Conservation (phyloP, 208 protist genomes). For the Crithidia expoeki region DNA sequence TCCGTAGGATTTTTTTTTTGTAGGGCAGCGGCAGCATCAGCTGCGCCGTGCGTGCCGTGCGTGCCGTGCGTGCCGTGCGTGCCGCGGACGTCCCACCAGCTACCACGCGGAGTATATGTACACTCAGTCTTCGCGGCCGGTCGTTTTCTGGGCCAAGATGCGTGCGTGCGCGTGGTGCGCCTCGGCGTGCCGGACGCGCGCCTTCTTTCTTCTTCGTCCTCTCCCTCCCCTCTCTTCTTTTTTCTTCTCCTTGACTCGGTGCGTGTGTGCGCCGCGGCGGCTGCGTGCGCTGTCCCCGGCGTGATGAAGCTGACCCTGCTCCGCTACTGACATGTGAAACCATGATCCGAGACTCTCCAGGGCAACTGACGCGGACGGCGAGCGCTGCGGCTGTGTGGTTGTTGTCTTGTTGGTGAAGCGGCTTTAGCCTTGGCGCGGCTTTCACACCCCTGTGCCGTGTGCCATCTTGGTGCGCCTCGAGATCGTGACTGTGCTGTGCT, state of each 20-base stretch:
- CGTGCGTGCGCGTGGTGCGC: background rate
- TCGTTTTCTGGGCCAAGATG: conserved; percentile 32
- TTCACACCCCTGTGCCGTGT: conserved; percentile 40
- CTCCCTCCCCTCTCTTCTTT: conserved; percentile 2
- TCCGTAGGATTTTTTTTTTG: too few species aligned
- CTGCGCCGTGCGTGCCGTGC: too few species aligned
- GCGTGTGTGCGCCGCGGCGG: background rate
- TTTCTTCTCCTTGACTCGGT: background rate
- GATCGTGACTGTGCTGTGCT: conserved; percentile 16
- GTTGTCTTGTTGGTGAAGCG: conserved; percentile 20
- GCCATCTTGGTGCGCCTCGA: conserved; percentile 48
- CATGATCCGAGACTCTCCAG: conserved; percentile 37
- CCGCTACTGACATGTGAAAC: conserved; percentile 38
- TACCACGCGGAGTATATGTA: conserved; percentile 25
- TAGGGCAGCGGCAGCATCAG: too few species aligned
- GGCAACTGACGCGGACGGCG: conserved; percentile 31
- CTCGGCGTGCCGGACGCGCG: too few species aligned
- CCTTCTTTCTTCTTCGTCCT: background rate
- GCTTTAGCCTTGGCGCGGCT: conserved; percentile 48
- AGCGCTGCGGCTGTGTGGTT: background rate
- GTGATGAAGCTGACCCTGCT: conserved; percentile 38
- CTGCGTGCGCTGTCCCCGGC: conserved; percentile 14
- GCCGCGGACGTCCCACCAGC: conserved; percentile 18
- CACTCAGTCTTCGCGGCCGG: conserved; percentile 25
- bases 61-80: background rate